Evolutionary conservation across 2,329 filamentous ascomycete species (phyloP), one percentile per base, ranked within the genome.

Genomic region (Colletotrichum ledebouriae): DNA sequence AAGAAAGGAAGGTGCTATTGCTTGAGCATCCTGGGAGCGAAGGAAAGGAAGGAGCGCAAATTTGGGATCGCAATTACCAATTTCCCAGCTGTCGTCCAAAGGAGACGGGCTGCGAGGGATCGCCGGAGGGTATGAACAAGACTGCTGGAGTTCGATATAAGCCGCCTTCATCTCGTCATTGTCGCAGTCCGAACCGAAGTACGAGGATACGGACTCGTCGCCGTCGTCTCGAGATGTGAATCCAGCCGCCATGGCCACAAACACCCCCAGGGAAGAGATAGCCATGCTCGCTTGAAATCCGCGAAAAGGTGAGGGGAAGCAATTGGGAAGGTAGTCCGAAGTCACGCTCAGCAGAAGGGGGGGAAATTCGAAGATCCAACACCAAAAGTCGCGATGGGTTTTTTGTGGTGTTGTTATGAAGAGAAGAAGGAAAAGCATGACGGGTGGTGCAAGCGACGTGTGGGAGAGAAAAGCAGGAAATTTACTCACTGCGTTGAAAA

Each of bases 11-110:
- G 15, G 55, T 7, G 55, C n/a, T 12, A 13, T 39, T 34, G 39
- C 22, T 5, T 29, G 22, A 25, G 55, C 25, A 12, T n/a, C 17
- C 2, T 53, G 29, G 49, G 12, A 39, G 39, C 20, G 41, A 29
- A 33, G 13, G 39, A 33, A 42, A 13, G 39, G 55, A 46, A 58
- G 55, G 55, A 58, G 55, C n/a, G 55, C 41, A 53, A 53, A 20
- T 33, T 52, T 37, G 29, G 10, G 10, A 20, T 33, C 49, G 29
- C 34, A n/a, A 6, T 33, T 33, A 17, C 25, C 10, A 2, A 7
- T 29, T 33, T 53, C 49, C 34, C 34, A n/a, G 25, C 49, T 53
- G n/a, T 37, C 25, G 25, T 33, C 25, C 17, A 17, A 33, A 20
- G 10, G 25, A n/a, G 49, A 20, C 12, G 2, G 13, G n/a, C 49